A percentile compares a stretch with the other conserved stretches of the same genome.
Evolutionary conservation across 345 rosid genomes (phyloP).

Genomic region (Pelargonium nanum): DNA sequence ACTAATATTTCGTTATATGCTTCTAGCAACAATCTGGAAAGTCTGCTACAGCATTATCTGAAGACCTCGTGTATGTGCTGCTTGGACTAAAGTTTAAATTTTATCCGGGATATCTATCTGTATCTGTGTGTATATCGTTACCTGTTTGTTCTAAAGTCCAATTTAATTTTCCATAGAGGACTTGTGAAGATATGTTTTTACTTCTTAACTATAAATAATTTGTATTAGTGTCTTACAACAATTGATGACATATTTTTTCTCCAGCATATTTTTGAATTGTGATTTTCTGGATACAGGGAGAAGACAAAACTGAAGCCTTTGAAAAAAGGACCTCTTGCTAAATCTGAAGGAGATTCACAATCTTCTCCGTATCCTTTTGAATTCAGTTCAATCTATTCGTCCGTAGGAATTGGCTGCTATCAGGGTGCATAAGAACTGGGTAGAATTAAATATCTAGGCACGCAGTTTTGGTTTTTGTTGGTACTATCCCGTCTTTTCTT

Average conservation of each 20-base stretch:
- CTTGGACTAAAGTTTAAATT: conserved; percentile 6
- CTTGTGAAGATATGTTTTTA: neutral
- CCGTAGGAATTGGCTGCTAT: conserved; percentile 5
- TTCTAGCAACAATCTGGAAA: conserved; percentile 46
- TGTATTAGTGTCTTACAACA: neutral
- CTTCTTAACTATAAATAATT: neutral
- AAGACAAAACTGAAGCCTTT: conserved; percentile 43
- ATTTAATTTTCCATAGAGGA: neutral
- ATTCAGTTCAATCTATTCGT: conserved; percentile 3
- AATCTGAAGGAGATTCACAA: conserved; percentile 53
- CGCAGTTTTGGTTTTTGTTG: neutral
- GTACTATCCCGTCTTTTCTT: neutral
- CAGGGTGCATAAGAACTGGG: conserved; percentile 1
- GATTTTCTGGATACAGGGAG: conserved; percentile 44
- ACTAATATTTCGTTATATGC: conserved; percentile 22
- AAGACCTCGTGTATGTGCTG: conserved; percentile 43
- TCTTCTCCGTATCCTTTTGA: conserved; percentile 58
- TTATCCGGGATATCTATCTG: conserved; percentile 1
- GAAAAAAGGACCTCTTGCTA: conserved; percentile 38
- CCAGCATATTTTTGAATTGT: conserved; percentile 17
- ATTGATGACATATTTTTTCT: conserved; percentile 1
- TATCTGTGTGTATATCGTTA: conserved; percentile 2
- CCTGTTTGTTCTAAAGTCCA: neutral
- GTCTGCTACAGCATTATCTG: conserved; percentile 33
- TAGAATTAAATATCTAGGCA: neutral